Evolutionary conservation across 305 asterid genomes (phyloP).

Genomic region (Striga hermonthica): DNA sequence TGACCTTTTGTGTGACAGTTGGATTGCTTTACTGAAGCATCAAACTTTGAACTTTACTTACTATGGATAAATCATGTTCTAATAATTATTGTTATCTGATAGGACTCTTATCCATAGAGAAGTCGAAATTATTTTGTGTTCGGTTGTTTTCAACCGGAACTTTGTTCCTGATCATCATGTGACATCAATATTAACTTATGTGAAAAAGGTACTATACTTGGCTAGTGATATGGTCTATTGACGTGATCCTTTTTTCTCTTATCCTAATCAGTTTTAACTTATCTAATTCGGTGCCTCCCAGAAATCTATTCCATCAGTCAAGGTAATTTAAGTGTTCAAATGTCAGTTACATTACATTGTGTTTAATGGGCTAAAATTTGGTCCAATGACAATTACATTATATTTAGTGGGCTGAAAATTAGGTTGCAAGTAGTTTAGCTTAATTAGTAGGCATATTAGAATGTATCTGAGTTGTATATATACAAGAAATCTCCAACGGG

Average conservation of each 20-base stretch:
- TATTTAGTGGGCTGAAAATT: too few species aligned
- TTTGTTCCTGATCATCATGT: slow-evolving; percentile 18
- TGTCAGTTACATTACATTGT: too few species aligned
- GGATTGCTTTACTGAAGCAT: slow-evolving; percentile 22
- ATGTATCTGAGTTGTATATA: too few species aligned
- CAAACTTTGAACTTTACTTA: slow-evolving; percentile 18
- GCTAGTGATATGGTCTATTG: slow-evolving; percentile 1
- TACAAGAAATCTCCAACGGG: too few species aligned
- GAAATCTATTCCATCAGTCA: too few species aligned
- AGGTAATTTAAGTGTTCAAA: too few species aligned
- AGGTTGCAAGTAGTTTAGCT: too few species aligned
- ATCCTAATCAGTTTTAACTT: slow-evolving; percentile 25
- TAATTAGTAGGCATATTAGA: too few species aligned
- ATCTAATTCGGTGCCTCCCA: slow-evolving; percentile 2
- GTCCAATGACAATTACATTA: too few species aligned
- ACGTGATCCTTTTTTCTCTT: background rate
- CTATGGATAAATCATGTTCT: slow-evolving; percentile 13
- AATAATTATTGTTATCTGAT: slow-evolving; percentile 2
- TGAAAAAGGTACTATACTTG: background rate
- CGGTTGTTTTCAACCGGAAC: slow-evolving; percentile 1
- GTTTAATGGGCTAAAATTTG: too few species aligned
- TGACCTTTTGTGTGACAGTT: slow-evolving; percentile 24
- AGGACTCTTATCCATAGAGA: slow-evolving; percentile 1
- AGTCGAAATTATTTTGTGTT: slow-evolving; percentile 1
- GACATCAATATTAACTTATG: slow-evolving; percentile 8